Evolutionary conservation across 768 basidiomycete genomes (phyloP), one percentile per base, ranked within the genome.

Genomic region (Psilocybe cubensis): DNA sequence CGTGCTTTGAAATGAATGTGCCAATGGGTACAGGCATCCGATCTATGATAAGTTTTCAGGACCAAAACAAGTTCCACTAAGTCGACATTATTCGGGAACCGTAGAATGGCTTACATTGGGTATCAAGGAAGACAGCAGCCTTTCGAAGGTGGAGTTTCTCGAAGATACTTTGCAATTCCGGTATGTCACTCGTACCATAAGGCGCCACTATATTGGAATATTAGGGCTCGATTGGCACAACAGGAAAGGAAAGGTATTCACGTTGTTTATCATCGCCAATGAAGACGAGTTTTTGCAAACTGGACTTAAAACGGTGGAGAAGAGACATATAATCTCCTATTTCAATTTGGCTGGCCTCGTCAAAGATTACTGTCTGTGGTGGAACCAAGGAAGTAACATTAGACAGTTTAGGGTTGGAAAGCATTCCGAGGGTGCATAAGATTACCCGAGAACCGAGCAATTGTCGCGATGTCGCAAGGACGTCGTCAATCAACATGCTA

Each of bases 141-240:
- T 74, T 63, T 9, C 72, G 67, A 3, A 94, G 76, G 65, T 93
- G 88, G 0, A 71, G 45, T n/a, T 89, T 66, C 59, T 93, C 91
- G 81, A 94, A 93, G 9, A 94, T 82, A 63, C 90, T 92, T 59
- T 88, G 88, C 89, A 90, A 66, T 73, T 77, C 11, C 91, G 68
- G 78, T 12, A 93, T 75, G 1, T 80, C 80, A 54, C 79, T 68
- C 38, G 87, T 74, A 89, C 63, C 93, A 92, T 94, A 54, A 27
- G 63, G 35, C 62, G 25, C 23, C 47, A 50, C 60, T 17, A 54
- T 38, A 38, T 11, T 38, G 31, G n/a, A 8, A n/a, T 38, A 4
- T 38, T 17, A 46, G 44, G 21, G 23, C 23, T 28, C 28, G 31
- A 43, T 25, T 17, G 75, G 59, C 63, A 41, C 6, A 23, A 45